Percentiles rank a stretch among this genome's conserved stretches.
Evolutionary conservation across 1,139 yeast species (phyloP).

Genomic region (Yamadazyma atmosphaerica): DNA sequence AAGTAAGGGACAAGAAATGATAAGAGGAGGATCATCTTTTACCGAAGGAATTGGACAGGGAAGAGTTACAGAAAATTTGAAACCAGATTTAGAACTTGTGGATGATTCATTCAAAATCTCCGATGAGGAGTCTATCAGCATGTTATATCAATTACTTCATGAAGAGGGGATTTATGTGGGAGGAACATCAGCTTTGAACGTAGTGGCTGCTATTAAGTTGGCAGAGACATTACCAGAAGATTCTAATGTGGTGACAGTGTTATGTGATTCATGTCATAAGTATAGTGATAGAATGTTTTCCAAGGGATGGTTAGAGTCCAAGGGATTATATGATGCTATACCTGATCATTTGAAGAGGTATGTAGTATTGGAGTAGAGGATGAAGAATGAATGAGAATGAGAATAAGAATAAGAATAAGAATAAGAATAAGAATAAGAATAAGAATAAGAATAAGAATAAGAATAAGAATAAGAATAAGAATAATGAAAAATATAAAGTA

Average conservation of each 20-base stretch:
- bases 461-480: too few species aligned
- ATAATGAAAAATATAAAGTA: too few species aligned
- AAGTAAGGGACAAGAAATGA: constrained; percentile 59
- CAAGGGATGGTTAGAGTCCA: constrained; percentile 70
- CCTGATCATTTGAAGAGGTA: constrained; percentile 75
- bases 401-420: too few species aligned
- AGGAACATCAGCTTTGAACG: constrained; percentile 82
- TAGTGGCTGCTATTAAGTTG: constrained; percentile 75
- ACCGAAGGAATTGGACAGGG: constrained; percentile 98
- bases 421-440: too few species aligned
- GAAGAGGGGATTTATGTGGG: constrained; percentile 93
- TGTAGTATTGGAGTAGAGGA: constrained; percentile 22
- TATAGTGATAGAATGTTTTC: constrained; percentile 81
- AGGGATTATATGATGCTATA: constrained; percentile 62
- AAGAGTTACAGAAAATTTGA: constrained; percentile 79
- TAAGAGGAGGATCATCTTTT: constrained; percentile 77
- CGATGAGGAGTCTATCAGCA: constrained; percentile 72
- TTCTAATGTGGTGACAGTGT: constrained; percentile 77
- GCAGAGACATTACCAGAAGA: constrained; percentile 79
- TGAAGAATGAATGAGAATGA: too few species aligned
- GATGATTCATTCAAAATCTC: constrained; percentile 77
- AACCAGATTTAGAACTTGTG: constrained; percentile 64
- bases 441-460: too few species aligned
- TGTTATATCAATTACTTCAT: constrained; percentile 79
- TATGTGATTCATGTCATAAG: constrained; percentile 88